Percentiles rank a stretch among this genome's conserved stretches.
phyloP scores from a whole-genome alignment of 164 flowering plant genomes.

The Aristolochia contorta region DNA sequence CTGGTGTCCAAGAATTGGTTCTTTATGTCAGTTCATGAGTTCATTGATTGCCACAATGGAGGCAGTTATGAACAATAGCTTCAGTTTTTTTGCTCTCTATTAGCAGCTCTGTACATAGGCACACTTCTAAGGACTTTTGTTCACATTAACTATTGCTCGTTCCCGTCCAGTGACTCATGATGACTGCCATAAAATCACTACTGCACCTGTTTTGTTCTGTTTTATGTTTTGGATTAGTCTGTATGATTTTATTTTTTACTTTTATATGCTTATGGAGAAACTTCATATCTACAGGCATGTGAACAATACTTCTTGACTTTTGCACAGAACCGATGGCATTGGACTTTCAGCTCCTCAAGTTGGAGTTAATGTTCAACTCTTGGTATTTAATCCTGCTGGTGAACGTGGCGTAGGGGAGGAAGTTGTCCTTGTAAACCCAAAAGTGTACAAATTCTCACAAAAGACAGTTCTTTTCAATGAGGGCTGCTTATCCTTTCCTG shows the following conservation, averaged over 20 bases:
- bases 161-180: too few relatives aligned
- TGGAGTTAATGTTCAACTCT: conserved; percentile 84
- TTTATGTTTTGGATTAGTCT: not conserved
- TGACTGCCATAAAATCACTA: too few relatives aligned
- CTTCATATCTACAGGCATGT: conserved; percentile 26
- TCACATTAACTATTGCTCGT: too few relatives aligned
- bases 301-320: conserved; percentile 33
- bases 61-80: too few relatives aligned
- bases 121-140: too few relatives aligned
- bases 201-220: not conserved
- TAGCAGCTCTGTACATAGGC: too few relatives aligned
- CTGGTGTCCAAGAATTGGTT: not conserved
- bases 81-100: too few relatives aligned
- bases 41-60: too few relatives aligned
- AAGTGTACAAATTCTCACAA: conserved; percentile 49
- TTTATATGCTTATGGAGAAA: conserved; percentile 8
- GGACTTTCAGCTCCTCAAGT: conserved; percentile 99
- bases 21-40: not conserved
- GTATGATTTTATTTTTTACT: too few relatives aligned
- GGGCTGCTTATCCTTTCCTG: conserved; percentile 96
- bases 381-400: conserved; percentile 89
- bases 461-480: conserved; percentile 57
- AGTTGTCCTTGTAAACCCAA: conserved; percentile 87
- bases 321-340: conserved; percentile 91
- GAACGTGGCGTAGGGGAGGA: conserved; percentile 92